Conservation (phyloP, 768 basidiomycete genomes). For the Podaxis mareebaensis region DNA sequence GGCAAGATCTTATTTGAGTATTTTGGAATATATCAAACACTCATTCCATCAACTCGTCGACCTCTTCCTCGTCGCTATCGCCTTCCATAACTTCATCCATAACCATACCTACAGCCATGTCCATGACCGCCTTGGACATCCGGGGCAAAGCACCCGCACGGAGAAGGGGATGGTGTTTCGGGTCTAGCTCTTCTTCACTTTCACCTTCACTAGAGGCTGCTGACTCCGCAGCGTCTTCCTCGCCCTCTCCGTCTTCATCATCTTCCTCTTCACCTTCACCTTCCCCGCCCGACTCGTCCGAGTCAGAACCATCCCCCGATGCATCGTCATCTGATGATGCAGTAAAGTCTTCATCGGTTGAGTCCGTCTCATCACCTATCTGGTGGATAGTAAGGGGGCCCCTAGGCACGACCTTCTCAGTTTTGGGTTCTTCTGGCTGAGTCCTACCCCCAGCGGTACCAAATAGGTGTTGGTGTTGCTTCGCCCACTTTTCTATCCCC, state of each 20-base stretch:
- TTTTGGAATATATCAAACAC: neutral
- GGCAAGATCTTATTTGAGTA: neutral
- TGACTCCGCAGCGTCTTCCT: slow-evolving; percentile 30
- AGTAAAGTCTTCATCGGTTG: slow-evolving; percentile 48
- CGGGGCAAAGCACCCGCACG: slow-evolving; percentile 66
- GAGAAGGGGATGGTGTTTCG: slow-evolving; percentile 61
- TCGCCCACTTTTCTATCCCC: slow-evolving; percentile 66
- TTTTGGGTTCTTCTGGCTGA: slow-evolving; percentile 14
- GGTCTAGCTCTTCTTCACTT: slow-evolving; percentile 50
- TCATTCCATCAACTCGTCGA: slow-evolving; percentile 51
- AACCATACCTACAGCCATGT: slow-evolving; percentile 67
- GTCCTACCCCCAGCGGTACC: slow-evolving; percentile 37
- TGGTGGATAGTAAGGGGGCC: slow-evolving; percentile 34
- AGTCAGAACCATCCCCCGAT: slow-evolving; percentile 25
- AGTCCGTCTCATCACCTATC: slow-evolving; percentile 35
- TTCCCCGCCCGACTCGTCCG: slow-evolving; percentile 24
- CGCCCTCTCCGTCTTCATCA: slow-evolving; percentile 30
- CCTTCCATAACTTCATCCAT: slow-evolving; percentile 49
- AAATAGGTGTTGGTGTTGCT: slow-evolving; percentile 55
- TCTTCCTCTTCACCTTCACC: slow-evolving; percentile 30
- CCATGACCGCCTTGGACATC: slow-evolving; percentile 65
- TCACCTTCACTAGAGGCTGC: slow-evolving; percentile 29
- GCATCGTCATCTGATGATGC: slow-evolving; percentile 30
- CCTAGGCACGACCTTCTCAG: slow-evolving; percentile 16
- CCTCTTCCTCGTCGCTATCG: slow-evolving; percentile 38